phyloP scores from a whole-genome alignment of 495 filamentous ascomycete genomes.

The Cladorrhinum samala region DNA sequence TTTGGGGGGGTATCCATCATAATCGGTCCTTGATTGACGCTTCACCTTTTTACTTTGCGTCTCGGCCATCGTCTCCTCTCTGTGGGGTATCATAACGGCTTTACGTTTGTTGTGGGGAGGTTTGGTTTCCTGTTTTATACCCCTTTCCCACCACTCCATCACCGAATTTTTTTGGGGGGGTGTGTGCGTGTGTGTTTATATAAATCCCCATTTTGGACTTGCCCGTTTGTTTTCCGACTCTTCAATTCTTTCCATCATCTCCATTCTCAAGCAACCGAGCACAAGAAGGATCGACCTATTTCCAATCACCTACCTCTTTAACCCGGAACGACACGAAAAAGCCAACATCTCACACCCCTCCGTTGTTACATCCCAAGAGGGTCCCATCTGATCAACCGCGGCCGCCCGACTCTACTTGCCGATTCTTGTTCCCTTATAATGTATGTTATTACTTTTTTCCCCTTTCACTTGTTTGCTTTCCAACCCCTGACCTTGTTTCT shows the following conservation, averaged over 20 bases:
- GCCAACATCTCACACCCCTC: slow-evolving; percentile 6
- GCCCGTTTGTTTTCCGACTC: background rate
- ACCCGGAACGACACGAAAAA: slow-evolving; percentile 7
- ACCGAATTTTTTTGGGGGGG: too few relatives aligned
- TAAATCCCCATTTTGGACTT: slow-evolving; percentile 6
- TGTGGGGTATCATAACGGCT: slow-evolving; percentile 9
- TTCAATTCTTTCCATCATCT: slow-evolving; percentile 4
- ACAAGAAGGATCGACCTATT: too few relatives aligned
- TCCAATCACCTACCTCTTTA: too few relatives aligned
- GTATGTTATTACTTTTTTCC: slow-evolving; percentile 9
- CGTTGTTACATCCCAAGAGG: slow-evolving; percentile 18
- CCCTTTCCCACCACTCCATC: slow-evolving; percentile 6
- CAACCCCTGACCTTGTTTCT: background rate
- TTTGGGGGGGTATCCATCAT: background rate
- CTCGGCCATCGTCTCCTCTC: slow-evolving; percentile 4
- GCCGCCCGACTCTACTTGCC: background rate
- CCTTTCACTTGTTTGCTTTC: background rate
- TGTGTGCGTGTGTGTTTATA: too few relatives aligned
- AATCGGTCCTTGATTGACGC: slow-evolving; percentile 8
- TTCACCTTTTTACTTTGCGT: slow-evolving; percentile 10
- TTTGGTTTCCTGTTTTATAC: slow-evolving; percentile 13
- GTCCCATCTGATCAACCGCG: slow-evolving; percentile 5
- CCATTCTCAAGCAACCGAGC: too few relatives aligned
- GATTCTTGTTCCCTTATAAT: too few relatives aligned
- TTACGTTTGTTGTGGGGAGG: background rate